Conservation (phyloP, 495 filamentous ascomycete species). For the Hyaloscypha variabilis region DNA sequence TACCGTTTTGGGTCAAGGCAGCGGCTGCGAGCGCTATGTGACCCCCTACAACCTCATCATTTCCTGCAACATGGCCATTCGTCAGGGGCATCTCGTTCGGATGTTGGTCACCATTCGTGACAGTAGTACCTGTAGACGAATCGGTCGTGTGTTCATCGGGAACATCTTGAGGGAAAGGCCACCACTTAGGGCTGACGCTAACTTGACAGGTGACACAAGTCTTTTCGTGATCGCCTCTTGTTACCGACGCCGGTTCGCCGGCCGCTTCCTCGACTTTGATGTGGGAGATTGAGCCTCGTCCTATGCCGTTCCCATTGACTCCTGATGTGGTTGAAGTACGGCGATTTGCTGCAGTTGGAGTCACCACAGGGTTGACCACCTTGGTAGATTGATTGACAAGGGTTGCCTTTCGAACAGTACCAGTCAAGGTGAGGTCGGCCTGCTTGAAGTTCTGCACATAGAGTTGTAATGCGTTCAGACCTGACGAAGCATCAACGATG, state of each 20-base stretch:
- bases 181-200: conserved; percentile 65
- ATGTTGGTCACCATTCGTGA: conserved; percentile 33
- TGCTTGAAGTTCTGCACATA: conserved; percentile 91
- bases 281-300: conserved; percentile 30
- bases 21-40: conserved; percentile 51
- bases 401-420: conserved; percentile 83
- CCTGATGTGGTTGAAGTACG: conserved; percentile 25
- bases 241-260: not conserved
- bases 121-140: conserved; percentile 6
- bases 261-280: conserved; percentile 39
- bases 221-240: conserved; percentile 4
- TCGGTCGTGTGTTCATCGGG: not conserved
- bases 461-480: conserved; percentile 76
- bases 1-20: conserved; percentile 29
- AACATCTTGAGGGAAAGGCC: conserved; percentile 34
- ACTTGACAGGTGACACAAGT: conserved; percentile 58
- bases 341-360: conserved; percentile 21
- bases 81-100: conserved; percentile 42
- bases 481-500: conserved; percentile 56
- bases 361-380: conserved; percentile 14
- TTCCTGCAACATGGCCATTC: conserved; percentile 40
- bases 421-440: conserved; percentile 85
- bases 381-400: conserved; percentile 32
- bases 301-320: conserved; percentile 8
- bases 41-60: conserved; percentile 44